phyloP scores from a whole-genome alignment of 768 basidiomycete species.

The Trametes villosa region DNA sequence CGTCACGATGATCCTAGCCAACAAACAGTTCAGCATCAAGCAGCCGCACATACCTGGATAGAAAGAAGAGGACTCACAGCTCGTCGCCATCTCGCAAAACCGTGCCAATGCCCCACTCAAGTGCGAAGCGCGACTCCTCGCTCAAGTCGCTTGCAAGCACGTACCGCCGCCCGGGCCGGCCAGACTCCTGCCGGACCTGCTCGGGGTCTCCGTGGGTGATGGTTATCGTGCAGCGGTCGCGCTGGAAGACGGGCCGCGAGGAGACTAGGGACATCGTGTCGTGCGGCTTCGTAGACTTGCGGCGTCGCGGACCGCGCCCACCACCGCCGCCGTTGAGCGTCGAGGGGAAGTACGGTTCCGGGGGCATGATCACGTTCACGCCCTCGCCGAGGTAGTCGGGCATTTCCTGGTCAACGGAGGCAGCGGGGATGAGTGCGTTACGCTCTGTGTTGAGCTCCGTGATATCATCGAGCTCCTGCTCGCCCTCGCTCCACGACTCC shows the following conservation, averaged over 20 bases:
- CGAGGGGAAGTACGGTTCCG: constrained; percentile 80
- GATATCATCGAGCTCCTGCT: constrained; percentile 71
- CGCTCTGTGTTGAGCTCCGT: constrained; percentile 90
- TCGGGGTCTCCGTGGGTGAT: constrained; percentile 85
- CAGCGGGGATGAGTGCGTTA: constrained; percentile 62
- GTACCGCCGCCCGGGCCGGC: constrained; percentile 69
- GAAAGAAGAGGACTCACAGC: constrained; percentile 47
- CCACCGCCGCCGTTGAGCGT: constrained; percentile 57
- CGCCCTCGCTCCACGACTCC: constrained; percentile 58
- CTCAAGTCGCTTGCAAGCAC: constrained; percentile 94
- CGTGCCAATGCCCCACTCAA: constrained; percentile 98
- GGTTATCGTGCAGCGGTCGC: constrained; percentile 91
- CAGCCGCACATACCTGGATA: neutral
- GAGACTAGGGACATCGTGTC: constrained; percentile 71
- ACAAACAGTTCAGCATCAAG: constrained; percentile 10
- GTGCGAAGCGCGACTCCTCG: constrained; percentile 91
- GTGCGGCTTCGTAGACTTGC: constrained; percentile 63
- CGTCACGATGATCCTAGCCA: constrained; percentile 73
- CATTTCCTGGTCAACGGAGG: constrained; percentile 57
- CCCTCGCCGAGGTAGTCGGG: constrained; percentile 92
- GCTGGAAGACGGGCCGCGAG: constrained; percentile 81
- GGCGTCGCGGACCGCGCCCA: constrained; percentile 47
- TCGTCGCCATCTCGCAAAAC: constrained; percentile 95
- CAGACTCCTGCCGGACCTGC: constrained; percentile 49
- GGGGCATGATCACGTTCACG: constrained; percentile 85